These are phyloP conservation scores for Ramaria sp. DNA, from an alignment of 768 basidiomycete species.

Conservation along the genomic window DNA sequence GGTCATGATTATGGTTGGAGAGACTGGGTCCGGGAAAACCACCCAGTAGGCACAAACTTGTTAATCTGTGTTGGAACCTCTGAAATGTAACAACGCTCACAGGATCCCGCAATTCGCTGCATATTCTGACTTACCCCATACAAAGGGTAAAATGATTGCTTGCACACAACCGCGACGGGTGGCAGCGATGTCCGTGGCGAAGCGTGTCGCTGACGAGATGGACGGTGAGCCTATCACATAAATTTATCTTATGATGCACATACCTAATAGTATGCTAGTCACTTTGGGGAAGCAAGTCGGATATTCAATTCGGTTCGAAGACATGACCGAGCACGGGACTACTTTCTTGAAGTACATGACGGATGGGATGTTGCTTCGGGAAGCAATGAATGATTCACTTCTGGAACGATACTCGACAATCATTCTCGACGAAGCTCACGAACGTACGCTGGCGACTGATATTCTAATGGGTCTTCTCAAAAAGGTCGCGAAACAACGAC, in stretches of 20 bases:
- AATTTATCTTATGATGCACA: neutral
- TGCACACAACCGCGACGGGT: conserved; percentile 96
- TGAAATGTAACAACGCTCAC: conserved; percentile 13
- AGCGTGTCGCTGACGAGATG: conserved; percentile 98
- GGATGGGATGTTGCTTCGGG: conserved; percentile 96
- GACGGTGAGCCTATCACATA: conserved; percentile 58
- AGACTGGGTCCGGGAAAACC: conserved; percentile 93
- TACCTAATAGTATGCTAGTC: conserved; percentile 34
- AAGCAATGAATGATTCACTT: conserved; percentile 94
- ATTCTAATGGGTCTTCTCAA: conserved; percentile 98
- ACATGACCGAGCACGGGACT: conserved; percentile 80
- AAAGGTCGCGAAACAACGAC: conserved; percentile 61
- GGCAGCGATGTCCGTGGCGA: conserved; percentile 96
- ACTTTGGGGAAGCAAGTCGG: conserved; percentile 91
- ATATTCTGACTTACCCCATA: conserved; percentile 87
- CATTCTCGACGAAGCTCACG: conserved; percentile 98
- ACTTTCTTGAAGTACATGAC: conserved; percentile 99
- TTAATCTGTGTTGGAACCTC: neutral
- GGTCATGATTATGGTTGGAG: conserved; percentile 85
- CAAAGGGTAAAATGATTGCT: conserved; percentile 82
- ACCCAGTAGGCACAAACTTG: conserved; percentile 56
- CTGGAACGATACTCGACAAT: conserved; percentile 90
- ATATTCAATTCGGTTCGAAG: conserved; percentile 97
- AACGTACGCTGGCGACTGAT: conserved; percentile 94
- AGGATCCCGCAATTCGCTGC: conserved; percentile 97